Base-by-base conservation (phyloP, 2,329 filamentous ascomycete species). In the Aureobasidium leucospermi region DNA sequence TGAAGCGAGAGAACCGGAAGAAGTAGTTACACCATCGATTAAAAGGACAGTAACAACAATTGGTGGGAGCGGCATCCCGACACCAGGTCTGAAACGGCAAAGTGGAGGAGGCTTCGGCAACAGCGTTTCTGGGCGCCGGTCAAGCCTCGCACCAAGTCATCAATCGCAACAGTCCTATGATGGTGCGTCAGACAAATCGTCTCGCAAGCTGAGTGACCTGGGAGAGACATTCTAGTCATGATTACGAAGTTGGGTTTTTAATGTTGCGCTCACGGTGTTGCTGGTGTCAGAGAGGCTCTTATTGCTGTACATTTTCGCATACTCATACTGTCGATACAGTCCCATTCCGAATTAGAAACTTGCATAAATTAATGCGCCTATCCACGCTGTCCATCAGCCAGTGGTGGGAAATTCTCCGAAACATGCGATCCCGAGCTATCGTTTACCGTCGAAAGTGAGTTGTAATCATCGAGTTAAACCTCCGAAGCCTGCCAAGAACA, bases 11-110 rank as follows among this genome's bases (percentile, higher is more conserved):
- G 65, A 66, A n/a, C 36, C 47, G 6, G 65, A 65, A 19, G 29
- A 45, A 13, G 46, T 68, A 65, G 68, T 75, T 36, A 63, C 71
- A 4, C 76, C 77, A 3, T 76, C 77, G 13, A 55, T 62, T 48
- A 69, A 67, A 60, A 68, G 75, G 60, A 71, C 78, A 56, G 74
- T 32, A 9, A 32, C 72, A 53, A 78, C 75, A 3, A 61, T 76
- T 42, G 73, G 76, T 31, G 75, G 72, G 63, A 76, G 76, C 16
- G 78, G 75, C 1, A 78, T 83, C 48, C 79, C 82, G 6, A 75
- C 76, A 10, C 76, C 79, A 38, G 73, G 71, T 8, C 79, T 80
- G 62, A 77, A 80, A 65, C 73, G 81, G 63, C 76, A 78, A 63
- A 82, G 80, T 62, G 79, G 76, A 15, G 52, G 49, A 7, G 48